phyloP scores from a whole-genome alignment of 108 stramenopile genomes.

The Nannochloropsis salina region DNA sequence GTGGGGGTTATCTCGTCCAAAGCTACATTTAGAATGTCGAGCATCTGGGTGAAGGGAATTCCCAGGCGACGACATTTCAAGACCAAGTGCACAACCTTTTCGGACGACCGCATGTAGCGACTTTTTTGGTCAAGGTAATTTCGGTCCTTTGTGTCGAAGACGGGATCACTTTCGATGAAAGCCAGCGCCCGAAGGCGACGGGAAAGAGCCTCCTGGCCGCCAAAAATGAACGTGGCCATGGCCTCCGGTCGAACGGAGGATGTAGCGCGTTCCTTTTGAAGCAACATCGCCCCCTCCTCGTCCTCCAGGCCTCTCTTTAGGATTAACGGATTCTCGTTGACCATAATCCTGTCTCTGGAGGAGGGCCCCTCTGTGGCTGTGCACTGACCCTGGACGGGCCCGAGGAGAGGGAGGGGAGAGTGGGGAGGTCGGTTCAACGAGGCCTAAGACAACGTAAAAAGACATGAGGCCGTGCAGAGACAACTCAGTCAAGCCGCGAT shows the following conservation, averaged over 20 bases:
- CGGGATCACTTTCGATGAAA: conserved; percentile 40
- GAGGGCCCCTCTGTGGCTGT: too few relatives aligned
- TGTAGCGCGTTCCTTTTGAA: conserved; percentile 34
- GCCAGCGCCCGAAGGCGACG: conserved; percentile 29
- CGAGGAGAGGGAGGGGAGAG: too few relatives aligned
- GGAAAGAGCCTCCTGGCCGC: conserved; percentile 33
- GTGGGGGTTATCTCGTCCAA: conserved; percentile 47
- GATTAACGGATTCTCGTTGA: too few relatives aligned
- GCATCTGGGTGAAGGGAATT: conserved; percentile 29
- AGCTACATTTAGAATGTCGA: conserved; percentile 22
- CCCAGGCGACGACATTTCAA: conserved; percentile 39
- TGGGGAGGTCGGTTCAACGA: too few relatives aligned
- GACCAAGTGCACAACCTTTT: conserved; percentile 42
- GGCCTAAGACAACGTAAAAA: too few relatives aligned
- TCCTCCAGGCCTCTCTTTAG: neutral
- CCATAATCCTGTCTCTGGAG: too few relatives aligned
- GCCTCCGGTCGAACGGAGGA: conserved; percentile 39
- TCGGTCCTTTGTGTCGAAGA: conserved; percentile 42
- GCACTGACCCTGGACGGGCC: too few relatives aligned
- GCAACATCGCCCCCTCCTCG: conserved; percentile 20
- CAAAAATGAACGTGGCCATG: conserved; percentile 41
- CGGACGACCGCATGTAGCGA: conserved; percentile 41
- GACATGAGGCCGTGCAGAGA: too few relatives aligned
- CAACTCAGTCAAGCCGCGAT: too few relatives aligned
- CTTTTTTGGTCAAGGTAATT: conserved; percentile 44